These are phyloP conservation scores for Mortierella hygrophila DNA, from an alignment of 192 early-diverging fungal species.

Conservation along the genomic window DNA sequence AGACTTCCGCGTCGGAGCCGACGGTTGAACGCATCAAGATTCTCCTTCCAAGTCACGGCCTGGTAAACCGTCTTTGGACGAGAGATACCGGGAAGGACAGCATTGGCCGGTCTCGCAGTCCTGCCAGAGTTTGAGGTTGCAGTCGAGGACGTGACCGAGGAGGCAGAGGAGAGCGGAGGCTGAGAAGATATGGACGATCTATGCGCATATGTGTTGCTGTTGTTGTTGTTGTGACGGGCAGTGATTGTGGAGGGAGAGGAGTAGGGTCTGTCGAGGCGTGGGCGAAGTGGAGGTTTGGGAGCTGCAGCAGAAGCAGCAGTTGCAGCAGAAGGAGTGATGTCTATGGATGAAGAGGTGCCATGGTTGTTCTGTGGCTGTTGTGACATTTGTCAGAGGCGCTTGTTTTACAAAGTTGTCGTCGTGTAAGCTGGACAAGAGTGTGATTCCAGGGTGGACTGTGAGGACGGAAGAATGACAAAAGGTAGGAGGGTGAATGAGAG, in stretches of 20 bases:
- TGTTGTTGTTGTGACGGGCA: background rate
- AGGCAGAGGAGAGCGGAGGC: conserved; percentile 8
- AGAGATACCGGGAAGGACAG: conserved; percentile 8
- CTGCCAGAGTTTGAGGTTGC: background rate
- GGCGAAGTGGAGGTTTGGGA: background rate
- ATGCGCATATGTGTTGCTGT: background rate
- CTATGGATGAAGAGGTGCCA: conserved; percentile 5
- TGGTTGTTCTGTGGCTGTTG: conserved; percentile 4
- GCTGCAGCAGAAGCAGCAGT: background rate
- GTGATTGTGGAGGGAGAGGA: background rate
- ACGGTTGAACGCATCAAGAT: conserved; percentile 50
- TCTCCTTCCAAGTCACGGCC: conserved; percentile 53
- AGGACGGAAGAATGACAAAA: background rate
- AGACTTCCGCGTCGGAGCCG: conserved; percentile 49
- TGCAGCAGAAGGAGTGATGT: no score
- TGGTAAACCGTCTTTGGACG: conserved; percentile 46
- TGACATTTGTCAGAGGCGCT: background rate
- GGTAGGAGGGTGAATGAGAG: background rate
- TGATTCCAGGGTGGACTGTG: background rate
- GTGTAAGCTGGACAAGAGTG: background rate
- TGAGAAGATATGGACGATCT: background rate
- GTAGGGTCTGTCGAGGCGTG: background rate
- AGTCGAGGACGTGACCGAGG: conserved; percentile 8
- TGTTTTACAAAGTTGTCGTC: background rate
- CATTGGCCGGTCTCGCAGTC: conserved; percentile 15